Conservation (phyloP, 192 early-diverging fungal species). For the Entophlyctis luteolus region DNA sequence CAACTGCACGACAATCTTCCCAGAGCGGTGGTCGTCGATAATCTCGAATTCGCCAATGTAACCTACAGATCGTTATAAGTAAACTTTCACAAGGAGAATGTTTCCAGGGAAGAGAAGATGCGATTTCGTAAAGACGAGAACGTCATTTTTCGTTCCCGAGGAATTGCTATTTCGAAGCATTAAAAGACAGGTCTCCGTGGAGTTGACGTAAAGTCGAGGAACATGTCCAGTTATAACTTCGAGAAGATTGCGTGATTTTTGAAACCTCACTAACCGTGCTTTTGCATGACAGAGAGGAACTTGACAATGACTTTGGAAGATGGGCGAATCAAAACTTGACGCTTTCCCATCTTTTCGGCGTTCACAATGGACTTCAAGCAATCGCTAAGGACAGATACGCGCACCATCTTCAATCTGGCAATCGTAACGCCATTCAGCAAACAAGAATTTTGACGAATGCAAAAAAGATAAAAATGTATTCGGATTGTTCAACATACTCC, state of each 20-base stretch:
- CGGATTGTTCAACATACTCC: too few species aligned
- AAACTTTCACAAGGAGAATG: too few species aligned
- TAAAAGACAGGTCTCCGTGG: slow-evolving; percentile 63
- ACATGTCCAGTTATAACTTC: neutral
- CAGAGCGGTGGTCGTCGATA: slow-evolving; percentile 95
- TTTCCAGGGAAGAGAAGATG: too few species aligned
- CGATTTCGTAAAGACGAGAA: too few species aligned
- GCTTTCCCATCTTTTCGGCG: slow-evolving; percentile 97
- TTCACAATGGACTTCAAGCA: slow-evolving; percentile 98
- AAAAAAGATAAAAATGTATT: too few species aligned
- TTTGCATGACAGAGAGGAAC: slow-evolving; percentile 99
- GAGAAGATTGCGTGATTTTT: neutral
- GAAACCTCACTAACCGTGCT: slow-evolving; percentile 77
- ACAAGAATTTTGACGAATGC: too few species aligned
- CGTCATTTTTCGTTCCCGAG: too few species aligned
- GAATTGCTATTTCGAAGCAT: slow-evolving; percentile 63
- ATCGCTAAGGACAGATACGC: slow-evolving; percentile 93
- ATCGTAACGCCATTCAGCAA: too few species aligned
- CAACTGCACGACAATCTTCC: slow-evolving; percentile 98
- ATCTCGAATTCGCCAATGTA: slow-evolving; percentile 99
- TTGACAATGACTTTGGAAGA: slow-evolving; percentile 98
- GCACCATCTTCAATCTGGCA: too few species aligned
- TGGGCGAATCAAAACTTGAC: slow-evolving; percentile 95
- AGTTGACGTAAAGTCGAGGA: neutral
- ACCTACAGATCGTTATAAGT: slow-evolving; percentile 61